A percentile compares a stretch with the other conserved stretches of the same genome.
Conservation (phyloP, 345 rosid species). For the Lepidium didymum region DNA sequence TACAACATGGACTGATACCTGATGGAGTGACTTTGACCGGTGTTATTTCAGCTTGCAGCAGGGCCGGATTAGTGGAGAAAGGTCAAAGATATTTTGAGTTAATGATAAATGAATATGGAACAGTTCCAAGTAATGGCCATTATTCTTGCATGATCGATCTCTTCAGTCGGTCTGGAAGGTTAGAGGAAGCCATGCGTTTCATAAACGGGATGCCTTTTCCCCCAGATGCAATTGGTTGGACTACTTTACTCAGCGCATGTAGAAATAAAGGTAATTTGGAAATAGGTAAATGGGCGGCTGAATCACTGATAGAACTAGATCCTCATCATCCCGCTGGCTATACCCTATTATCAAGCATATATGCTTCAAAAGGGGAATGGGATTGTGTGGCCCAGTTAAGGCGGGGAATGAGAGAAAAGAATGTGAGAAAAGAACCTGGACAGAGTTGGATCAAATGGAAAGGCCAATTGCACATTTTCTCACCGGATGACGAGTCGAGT, state of each 20-base stretch:
- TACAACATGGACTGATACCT: slow-evolving; percentile 57
- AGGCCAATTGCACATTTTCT: slow-evolving; percentile 59
- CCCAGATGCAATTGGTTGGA: slow-evolving; percentile 85
- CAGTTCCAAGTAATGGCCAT: slow-evolving; percentile 56
- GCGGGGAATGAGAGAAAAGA: slow-evolving; percentile 59
- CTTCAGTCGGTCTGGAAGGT: slow-evolving; percentile 74
- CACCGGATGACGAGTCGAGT: slow-evolving; percentile 72
- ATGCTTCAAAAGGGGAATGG: slow-evolving; percentile 71
- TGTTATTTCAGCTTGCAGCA: slow-evolving; percentile 87
- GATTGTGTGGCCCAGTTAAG: slow-evolving; percentile 59
- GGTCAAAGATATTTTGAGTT: slow-evolving; percentile 62
- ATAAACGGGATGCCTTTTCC: slow-evolving; percentile 65
- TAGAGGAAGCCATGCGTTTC: slow-evolving; percentile 71
- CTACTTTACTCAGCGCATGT: slow-evolving; percentile 82
- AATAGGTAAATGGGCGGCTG: slow-evolving; percentile 81
- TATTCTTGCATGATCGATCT: slow-evolving; percentile 95
- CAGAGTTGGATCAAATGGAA: slow-evolving; percentile 91
- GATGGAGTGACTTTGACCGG: slow-evolving; percentile 87
- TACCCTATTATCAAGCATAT: slow-evolving; percentile 62
- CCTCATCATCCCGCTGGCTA: slow-evolving; percentile 81
- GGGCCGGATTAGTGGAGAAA: slow-evolving; percentile 82
- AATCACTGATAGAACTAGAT: slow-evolving; percentile 65
- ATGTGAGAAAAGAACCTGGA: slow-evolving; percentile 83
- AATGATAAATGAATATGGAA: slow-evolving; percentile 52
- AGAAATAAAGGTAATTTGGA: slow-evolving; percentile 56